A percentile compares a stretch with the other conserved stretches of the same genome.
These are phyloP conservation scores for Aechmea fasciata DNA, from an alignment of 176 grass and related monocot species.

Conservation along the genomic window DNA sequence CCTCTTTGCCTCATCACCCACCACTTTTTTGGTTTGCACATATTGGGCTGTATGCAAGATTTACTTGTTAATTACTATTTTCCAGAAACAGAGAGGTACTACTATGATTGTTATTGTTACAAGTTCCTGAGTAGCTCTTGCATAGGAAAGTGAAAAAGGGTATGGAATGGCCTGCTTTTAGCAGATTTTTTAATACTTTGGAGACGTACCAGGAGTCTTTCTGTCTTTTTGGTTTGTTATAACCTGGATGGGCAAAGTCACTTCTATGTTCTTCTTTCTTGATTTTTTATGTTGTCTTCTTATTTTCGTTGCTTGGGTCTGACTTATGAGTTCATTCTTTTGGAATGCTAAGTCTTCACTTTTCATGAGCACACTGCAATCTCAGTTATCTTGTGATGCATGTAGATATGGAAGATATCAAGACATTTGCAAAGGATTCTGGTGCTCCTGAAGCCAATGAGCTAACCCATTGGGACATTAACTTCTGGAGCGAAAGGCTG, in stretches of 20 bases:
- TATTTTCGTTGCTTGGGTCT: neutral
- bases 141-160: neutral
- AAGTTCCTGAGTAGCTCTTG: neutral
- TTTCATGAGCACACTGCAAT: neutral
- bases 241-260: neutral
- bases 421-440: slow-evolving; percentile 48
- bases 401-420: slow-evolving; percentile 86
- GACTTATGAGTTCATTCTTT: neutral
- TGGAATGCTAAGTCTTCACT: too few species aligned
- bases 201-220: neutral
- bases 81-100: neutral
- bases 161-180: neutral
- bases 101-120: neutral
- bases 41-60: neutral
- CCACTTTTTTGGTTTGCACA: neutral
- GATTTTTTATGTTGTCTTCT: neutral
- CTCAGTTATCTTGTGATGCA: slow-evolving; percentile 5
- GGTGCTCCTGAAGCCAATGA: slow-evolving; percentile 76
- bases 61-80: neutral
- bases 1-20: neutral
- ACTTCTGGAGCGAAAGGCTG: slow-evolving; percentile 91
- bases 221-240: neutral
- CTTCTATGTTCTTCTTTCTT: neutral
- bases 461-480: slow-evolving; percentile 71
- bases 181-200: neutral